Percentiles rank a stretch among this genome's conserved stretches.
These are phyloP conservation scores for Trichoderma orchidacearum DNA, from an alignment of 495 filamentous ascomycete species.

Conservation along the genomic window DNA sequence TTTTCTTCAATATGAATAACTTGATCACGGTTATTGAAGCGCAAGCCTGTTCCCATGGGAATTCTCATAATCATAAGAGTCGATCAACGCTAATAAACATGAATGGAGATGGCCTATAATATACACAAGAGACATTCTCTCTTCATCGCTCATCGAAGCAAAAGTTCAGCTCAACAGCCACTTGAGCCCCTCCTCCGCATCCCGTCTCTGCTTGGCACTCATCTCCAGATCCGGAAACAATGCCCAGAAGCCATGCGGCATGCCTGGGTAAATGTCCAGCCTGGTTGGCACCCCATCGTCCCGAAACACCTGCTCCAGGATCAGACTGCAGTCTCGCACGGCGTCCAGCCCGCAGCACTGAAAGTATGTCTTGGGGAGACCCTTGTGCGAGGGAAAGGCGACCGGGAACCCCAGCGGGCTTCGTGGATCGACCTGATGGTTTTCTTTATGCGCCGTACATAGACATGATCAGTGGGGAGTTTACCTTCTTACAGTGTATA, in stretches of 20 bases:
- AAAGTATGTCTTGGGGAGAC: conserved; percentile 17
- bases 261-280: conserved; percentile 21
- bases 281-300: conserved; percentile 16
- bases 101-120: background rate
- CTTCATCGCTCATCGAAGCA: background rate
- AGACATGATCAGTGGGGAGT: background rate
- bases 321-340: conserved; percentile 19
- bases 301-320: conserved; percentile 21
- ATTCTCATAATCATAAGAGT: no score
- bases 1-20: no score
- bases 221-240: conserved; percentile 3
- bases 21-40: no score
- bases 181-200: conserved; percentile 3
- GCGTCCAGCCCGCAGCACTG: conserved; percentile 22
- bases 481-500: background rate
- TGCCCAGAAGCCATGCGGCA: conserved; percentile 24
- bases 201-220: conserved; percentile 4
- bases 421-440: conserved; percentile 8
- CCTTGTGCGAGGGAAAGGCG: conserved; percentile 8
- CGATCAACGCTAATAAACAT: background rate
- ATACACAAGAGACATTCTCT: background rate
- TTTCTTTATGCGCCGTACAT: conserved; percentile 4
- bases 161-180: conserved; percentile 8
- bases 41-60: no score
- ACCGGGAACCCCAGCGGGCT: conserved; percentile 7